These are phyloP conservation scores for Moesziomyces parantarcticus DNA, from an alignment of 1,284 basidiomycete genomes.

Conservation along the genomic window DNA sequence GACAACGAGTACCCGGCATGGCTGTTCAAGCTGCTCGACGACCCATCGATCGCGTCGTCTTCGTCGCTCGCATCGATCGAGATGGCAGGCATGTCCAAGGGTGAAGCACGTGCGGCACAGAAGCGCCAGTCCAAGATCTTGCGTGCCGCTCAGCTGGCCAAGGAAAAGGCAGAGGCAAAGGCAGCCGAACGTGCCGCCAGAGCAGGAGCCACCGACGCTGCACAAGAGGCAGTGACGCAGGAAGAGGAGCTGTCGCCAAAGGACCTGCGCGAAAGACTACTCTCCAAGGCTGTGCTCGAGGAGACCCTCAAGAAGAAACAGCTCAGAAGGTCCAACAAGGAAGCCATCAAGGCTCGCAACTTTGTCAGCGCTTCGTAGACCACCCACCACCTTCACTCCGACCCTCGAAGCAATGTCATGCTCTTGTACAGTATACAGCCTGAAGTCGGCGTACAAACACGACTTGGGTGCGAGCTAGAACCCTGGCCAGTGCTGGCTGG, in stretches of 20 bases:
- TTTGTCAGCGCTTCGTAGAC: constrained; percentile 56
- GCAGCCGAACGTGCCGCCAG: constrained; percentile 43
- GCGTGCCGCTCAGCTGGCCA: constrained; percentile 45
- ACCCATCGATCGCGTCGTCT: constrained; percentile 45
- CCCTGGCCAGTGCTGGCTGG: constrained; percentile 39
- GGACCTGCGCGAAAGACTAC: constrained; percentile 5
- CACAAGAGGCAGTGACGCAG: constrained; percentile 1
- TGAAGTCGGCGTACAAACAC: not conserved
- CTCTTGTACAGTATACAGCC: not conserved
- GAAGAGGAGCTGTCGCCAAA: constrained; percentile 9
- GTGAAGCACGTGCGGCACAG: constrained; percentile 60
- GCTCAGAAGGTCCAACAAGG: constrained; percentile 56
- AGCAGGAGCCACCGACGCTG: not conserved
- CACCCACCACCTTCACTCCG: not conserved
- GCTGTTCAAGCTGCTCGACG: constrained; percentile 81
- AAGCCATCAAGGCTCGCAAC: constrained; percentile 61
- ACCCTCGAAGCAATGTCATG: not conserved
- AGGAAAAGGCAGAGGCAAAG: constrained; percentile 49
- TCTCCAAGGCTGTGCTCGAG: constrained; percentile 28
- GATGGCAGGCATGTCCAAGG: constrained; percentile 62
- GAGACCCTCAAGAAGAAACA: constrained; percentile 40
- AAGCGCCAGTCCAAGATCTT: constrained; percentile 58
- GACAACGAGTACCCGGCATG: constrained; percentile 89
- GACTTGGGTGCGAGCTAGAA: not conserved
- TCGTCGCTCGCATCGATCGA: constrained; percentile 56